These are phyloP conservation scores for Cryptococcus sp. DNA, from an alignment of 1,284 basidiomycete genomes.

Conservation along the genomic window DNA sequence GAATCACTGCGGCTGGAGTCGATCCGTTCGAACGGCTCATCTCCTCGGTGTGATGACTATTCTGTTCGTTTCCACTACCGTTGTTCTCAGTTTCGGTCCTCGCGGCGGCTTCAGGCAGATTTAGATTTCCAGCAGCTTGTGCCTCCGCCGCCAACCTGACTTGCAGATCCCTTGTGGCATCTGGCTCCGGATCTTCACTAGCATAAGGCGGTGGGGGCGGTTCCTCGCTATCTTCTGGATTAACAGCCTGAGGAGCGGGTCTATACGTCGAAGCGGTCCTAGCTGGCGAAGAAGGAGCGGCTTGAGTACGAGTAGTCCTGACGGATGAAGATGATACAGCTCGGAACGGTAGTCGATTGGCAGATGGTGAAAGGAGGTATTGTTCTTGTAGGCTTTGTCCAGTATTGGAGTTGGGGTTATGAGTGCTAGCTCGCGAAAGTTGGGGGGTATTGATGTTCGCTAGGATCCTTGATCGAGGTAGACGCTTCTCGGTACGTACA, in stretches of 20 bases:
- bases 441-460: not conserved
- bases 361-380: slow-evolving; percentile 4
- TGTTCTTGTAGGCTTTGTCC: slow-evolving; percentile 1
- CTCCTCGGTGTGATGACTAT: too few species aligned
- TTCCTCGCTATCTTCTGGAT: slow-evolving; percentile 22
- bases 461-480: slow-evolving; percentile 18
- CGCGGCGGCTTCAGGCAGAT: not conserved
- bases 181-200: slow-evolving; percentile 40
- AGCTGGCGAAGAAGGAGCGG: not conserved
- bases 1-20: too few species aligned
- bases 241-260: not conserved
- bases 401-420: slow-evolving; percentile 3
- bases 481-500: slow-evolving; percentile 15
- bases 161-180: slow-evolving; percentile 34
- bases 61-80: not conserved
- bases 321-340: not conserved
- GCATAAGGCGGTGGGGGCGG: slow-evolving; percentile 41
- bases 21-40: too few species aligned
- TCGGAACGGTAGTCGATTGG: slow-evolving; percentile 6
- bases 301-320: not conserved
- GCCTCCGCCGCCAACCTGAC: slow-evolving; percentile 33
- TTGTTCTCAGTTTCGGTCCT: not conserved
- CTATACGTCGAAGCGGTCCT: too few species aligned
- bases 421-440: not conserved
- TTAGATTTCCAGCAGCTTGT: slow-evolving; percentile 3